Conservation (phyloP, 2,329 filamentous ascomycete species). For the Fonsecaea multimorphosa region DNA sequence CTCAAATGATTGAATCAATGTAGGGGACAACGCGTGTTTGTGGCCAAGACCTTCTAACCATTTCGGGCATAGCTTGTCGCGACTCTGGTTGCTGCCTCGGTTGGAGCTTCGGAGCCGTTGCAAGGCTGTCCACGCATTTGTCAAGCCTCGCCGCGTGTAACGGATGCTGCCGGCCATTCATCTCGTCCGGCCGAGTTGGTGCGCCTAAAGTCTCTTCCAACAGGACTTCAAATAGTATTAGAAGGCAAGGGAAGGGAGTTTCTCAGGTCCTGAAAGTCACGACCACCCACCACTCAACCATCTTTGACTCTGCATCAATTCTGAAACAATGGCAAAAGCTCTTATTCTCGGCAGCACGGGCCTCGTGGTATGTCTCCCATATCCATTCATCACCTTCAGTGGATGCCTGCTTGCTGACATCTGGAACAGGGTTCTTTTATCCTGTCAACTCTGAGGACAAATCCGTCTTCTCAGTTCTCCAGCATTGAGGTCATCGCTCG, state of each 20-base stretch:
- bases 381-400: slow-evolving; percentile 28
- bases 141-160: not conserved
- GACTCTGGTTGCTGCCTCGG: not conserved
- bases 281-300: not conserved
- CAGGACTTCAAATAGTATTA: not conserved
- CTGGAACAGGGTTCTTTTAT: slow-evolving; percentile 71
- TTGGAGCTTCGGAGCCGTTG: not conserved
- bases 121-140: not conserved
- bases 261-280: not conserved
- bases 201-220: not conserved
- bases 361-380: slow-evolving; percentile 54
- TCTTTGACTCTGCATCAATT: not conserved
- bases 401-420: not conserved
- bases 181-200: not conserved
- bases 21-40: not conserved
- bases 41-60: not conserved
- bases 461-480: slow-evolving; percentile 45
- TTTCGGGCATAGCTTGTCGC: not conserved
- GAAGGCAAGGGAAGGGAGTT: not conserved
- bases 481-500: slow-evolving; percentile 55
- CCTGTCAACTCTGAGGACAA: slow-evolving; percentile 59
- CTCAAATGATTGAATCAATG: too few species aligned
- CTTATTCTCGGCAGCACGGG: slow-evolving; percentile 56
- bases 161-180: not conserved
- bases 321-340: slow-evolving; percentile 50